Evolutionary conservation across 768 basidiomycete genomes (phyloP).

Genomic region (Tephrocybe sp.): DNA sequence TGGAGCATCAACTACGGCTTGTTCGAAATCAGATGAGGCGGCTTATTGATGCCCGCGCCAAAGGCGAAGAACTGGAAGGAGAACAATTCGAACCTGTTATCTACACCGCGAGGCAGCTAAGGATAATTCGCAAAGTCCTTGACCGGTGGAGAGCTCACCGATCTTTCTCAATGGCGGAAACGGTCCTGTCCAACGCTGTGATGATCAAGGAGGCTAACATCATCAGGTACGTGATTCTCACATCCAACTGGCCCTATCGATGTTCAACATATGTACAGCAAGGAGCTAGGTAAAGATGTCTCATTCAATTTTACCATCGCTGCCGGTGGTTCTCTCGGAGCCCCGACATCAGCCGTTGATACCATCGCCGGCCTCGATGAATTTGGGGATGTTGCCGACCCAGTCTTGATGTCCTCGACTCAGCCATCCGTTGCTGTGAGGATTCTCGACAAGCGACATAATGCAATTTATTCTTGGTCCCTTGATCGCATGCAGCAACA

Average conservation of each 20-base stretch:
- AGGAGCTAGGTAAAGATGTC: conserved; percentile 83
- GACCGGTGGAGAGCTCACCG: conserved; percentile 83
- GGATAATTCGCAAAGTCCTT: conserved; percentile 79
- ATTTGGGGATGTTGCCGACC: conserved; percentile 91
- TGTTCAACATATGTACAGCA: conserved; percentile 42
- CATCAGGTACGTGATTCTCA: conserved; percentile 55
- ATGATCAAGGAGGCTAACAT: conserved; percentile 93
- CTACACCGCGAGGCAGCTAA: conserved; percentile 78
- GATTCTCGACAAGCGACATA: conserved; percentile 84
- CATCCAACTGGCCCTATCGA: background rate
- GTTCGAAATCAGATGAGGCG: conserved; percentile 82
- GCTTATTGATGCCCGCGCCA: conserved; percentile 69
- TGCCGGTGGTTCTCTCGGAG: conserved; percentile 75
- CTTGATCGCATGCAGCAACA: conserved; percentile 85
- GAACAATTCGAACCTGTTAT: conserved; percentile 75
- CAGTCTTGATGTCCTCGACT: conserved; percentile 63
- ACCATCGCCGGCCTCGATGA: conserved; percentile 85
- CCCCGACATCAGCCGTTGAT: conserved; percentile 80
- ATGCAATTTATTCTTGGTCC: conserved; percentile 90
- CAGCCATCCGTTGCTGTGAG: conserved; percentile 89
- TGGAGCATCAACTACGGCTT: conserved; percentile 83
- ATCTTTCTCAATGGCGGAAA: conserved; percentile 91
- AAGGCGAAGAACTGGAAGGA: conserved; percentile 71
- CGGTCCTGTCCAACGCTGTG: conserved; percentile 79
- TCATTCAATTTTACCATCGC: conserved; percentile 91